Conservation (phyloP, 345 rosid genomes). For the Dimocarpus longan region DNA sequence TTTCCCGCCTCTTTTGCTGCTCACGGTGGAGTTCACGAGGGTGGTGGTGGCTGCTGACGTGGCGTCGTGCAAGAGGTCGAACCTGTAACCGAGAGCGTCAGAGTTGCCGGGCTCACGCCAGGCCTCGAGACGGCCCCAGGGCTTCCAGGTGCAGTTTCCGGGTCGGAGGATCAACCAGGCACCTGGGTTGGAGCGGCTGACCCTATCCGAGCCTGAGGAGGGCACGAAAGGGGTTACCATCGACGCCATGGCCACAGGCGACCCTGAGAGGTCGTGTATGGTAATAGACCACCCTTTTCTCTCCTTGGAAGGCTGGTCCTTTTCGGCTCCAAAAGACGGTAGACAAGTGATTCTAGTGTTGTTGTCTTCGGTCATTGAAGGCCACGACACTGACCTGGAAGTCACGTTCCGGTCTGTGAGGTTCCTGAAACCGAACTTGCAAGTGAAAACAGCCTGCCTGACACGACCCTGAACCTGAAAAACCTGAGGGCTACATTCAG, state of each 20-base stretch:
- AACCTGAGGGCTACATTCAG: slow-evolving; percentile 96
- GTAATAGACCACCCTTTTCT: slow-evolving; percentile 94
- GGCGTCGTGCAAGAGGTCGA: slow-evolving; percentile 73
- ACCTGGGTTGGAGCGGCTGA: slow-evolving; percentile 81
- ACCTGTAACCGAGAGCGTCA: slow-evolving; percentile 70
- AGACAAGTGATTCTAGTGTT: slow-evolving; percentile 50
- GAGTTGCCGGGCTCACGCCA: slow-evolving; percentile 72
- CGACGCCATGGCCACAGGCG: slow-evolving; percentile 95
- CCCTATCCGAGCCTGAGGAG: slow-evolving; percentile 82
- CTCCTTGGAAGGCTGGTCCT: slow-evolving; percentile 61
- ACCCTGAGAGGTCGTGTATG: slow-evolving; percentile 93
- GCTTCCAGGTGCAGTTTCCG: slow-evolving; percentile 78
- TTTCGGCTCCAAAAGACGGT: slow-evolving; percentile 49
- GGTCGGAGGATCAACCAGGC: slow-evolving; percentile 97
- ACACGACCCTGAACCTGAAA: slow-evolving; percentile 87
- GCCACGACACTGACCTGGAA: slow-evolving; percentile 58
- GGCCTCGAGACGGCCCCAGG: slow-evolving; percentile 94
- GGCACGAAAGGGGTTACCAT: slow-evolving; percentile 99
- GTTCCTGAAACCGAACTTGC: slow-evolving; percentile 81
- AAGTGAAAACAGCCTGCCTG: slow-evolving; percentile 90
- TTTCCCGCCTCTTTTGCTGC: slow-evolving; percentile 75
- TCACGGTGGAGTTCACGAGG: slow-evolving; percentile 47
- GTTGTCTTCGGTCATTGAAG: slow-evolving; percentile 49
- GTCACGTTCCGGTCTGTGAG: slow-evolving; percentile 57
- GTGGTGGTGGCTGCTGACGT: slow-evolving; percentile 37